These are phyloP conservation scores for Harringtonia aguacate DNA, from an alignment of 2,329 filamentous ascomycete genomes.

Conservation along the genomic window DNA sequence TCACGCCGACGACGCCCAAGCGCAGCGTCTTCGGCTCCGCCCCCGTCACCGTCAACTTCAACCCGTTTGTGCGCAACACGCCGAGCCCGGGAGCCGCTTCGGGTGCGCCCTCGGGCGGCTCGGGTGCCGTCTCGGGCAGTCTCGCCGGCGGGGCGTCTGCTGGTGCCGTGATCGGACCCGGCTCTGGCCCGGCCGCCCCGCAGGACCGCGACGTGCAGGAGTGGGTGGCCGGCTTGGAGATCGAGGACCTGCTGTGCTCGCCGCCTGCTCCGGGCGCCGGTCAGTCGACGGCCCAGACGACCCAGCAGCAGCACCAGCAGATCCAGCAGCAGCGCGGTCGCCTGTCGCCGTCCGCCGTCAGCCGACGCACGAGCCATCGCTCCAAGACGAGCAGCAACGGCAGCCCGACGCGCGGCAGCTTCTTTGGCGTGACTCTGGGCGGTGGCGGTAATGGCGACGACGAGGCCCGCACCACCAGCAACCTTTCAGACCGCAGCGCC, in stretches of 20 bases:
- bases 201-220: slow-evolving; percentile 44
- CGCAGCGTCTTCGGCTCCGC: slow-evolving; percentile 8
- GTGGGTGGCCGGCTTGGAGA: slow-evolving; percentile 47
- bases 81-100: slow-evolving; percentile 28
- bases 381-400: slow-evolving; percentile 16
- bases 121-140: background rate
- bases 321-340: slow-evolving; percentile 20
- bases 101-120: too few relatives aligned
- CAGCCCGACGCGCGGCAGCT: slow-evolving; percentile 9
- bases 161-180: too few relatives aligned
- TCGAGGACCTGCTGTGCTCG: slow-evolving; percentile 39
- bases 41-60: slow-evolving; percentile 10
- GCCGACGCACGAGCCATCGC: slow-evolving; percentile 23
- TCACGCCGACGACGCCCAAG: slow-evolving; percentile 26
- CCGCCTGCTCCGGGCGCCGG: slow-evolving; percentile 14
- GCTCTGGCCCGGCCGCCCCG: slow-evolving; percentile 15
- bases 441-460: slow-evolving; percentile 22
- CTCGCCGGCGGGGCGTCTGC: background rate
- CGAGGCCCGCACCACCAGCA: slow-evolving; percentile 43
- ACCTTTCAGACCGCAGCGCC: slow-evolving; percentile 42
- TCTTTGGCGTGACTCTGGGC: slow-evolving; percentile 1
- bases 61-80: slow-evolving; percentile 16
- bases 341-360: slow-evolving; percentile 21
- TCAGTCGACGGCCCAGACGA: too few relatives aligned
- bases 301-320: too few relatives aligned